Percentiles rank a stretch among this genome's conserved stretches.
These are phyloP conservation scores for Venturia oleaginea DNA, from an alignment of 2,329 filamentous ascomycete species.

Conservation along the genomic window DNA sequence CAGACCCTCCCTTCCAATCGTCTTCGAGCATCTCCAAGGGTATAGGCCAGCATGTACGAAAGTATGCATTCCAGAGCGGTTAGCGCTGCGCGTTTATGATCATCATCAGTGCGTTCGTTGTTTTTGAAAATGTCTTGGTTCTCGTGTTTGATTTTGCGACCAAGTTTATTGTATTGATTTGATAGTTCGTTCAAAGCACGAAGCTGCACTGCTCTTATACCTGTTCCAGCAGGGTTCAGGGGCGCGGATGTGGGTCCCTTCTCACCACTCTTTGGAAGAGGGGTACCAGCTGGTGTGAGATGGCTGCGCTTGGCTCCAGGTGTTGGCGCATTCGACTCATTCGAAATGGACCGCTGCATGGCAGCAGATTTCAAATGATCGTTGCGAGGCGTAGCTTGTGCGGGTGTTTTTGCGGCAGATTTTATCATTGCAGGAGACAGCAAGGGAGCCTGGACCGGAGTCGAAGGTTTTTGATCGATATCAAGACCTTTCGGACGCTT, in stretches of 20 bases:
- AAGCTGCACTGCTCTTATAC: slow-evolving; percentile 22
- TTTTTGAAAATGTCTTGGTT: slow-evolving; percentile 17
- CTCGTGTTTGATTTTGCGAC: slow-evolving; percentile 37
- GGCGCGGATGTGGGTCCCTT: slow-evolving; percentile 24
- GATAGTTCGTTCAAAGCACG: slow-evolving; percentile 30
- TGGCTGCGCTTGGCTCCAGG: background rate
- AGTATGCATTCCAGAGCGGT: slow-evolving; percentile 38
- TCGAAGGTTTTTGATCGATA: slow-evolving; percentile 24
- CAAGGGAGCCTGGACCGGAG: slow-evolving; percentile 22
- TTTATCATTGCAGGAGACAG: slow-evolving; percentile 24
- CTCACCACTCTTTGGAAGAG: slow-evolving; percentile 14
- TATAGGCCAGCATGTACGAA: slow-evolving; percentile 32
- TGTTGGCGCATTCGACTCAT: slow-evolving; percentile 13
- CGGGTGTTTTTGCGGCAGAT: background rate
- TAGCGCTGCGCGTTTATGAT: slow-evolving; percentile 31
- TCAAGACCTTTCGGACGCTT: slow-evolving; percentile 17
- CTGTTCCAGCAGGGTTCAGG: slow-evolving; percentile 21
- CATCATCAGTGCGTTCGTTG: slow-evolving; percentile 21
- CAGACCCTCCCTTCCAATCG: slow-evolving; percentile 24
- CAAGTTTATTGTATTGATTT: slow-evolving; percentile 32
- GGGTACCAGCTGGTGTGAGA: background rate
- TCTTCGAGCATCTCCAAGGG: slow-evolving; percentile 24
- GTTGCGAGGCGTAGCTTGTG: slow-evolving; percentile 2
- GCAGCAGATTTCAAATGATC: slow-evolving; percentile 15
- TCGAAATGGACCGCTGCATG: slow-evolving; percentile 28